Conservation (phyloP, 208 protist species). For the Leishmania major region DNA sequence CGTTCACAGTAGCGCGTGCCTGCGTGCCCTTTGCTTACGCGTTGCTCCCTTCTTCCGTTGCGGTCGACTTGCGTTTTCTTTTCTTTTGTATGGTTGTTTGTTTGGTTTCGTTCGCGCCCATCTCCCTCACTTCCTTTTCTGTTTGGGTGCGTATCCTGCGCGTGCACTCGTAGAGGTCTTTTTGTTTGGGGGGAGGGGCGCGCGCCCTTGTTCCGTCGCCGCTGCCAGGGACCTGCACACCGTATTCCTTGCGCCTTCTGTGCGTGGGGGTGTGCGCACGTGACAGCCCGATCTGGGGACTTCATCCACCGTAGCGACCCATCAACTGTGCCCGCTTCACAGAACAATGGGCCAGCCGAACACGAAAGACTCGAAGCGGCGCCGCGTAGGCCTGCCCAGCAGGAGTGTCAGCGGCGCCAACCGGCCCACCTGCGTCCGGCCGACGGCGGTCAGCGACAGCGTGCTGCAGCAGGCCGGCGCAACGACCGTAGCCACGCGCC, state of each 20-base stretch:
- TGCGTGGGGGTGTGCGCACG: neutral
- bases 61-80: neutral
- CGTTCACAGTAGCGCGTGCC: neutral
- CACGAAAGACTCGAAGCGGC: slow-evolving; percentile 57
- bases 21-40: neutral
- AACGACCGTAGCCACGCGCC: slow-evolving; percentile 9
- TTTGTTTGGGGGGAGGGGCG: too few species aligned
- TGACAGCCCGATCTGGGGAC: neutral
- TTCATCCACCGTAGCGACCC: neutral
- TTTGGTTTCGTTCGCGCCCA: neutral
- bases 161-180: neutral
- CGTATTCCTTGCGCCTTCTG: neutral
- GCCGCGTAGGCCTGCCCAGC: slow-evolving; percentile 10
- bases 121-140: neutral
- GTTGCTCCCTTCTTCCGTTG: neutral
- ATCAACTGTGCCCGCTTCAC: neutral
- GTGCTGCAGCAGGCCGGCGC: slow-evolving; percentile 38
- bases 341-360: slow-evolving; percentile 68
- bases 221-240: neutral
- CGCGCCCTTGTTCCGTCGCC: neutral
- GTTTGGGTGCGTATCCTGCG: neutral
- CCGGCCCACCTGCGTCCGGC: slow-evolving; percentile 34
- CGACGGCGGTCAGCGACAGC: slow-evolving; percentile 43
- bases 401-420: slow-evolving; percentile 3
- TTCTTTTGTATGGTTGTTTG: too few species aligned